Conservation (phyloP, 495 filamentous ascomycete species). For the Penicillium cataractarum region DNA sequence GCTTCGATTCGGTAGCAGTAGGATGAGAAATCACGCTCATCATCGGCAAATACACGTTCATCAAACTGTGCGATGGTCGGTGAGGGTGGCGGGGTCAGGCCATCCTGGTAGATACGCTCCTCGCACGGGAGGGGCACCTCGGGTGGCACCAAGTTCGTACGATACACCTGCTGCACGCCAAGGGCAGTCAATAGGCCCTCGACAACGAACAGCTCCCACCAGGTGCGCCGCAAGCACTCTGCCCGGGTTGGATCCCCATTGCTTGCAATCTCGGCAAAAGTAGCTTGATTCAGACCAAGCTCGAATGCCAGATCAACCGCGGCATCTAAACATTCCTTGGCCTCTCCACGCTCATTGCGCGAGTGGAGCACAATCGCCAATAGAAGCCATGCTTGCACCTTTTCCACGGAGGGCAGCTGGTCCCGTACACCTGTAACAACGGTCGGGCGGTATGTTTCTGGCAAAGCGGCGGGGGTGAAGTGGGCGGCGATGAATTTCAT, state of each 20-base stretch:
- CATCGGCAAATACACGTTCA: slow-evolving; percentile 48
- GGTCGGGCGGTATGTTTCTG: slow-evolving; percentile 44
- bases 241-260: slow-evolving; percentile 58
- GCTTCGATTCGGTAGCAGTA: slow-evolving; percentile 60
- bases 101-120: slow-evolving; percentile 52
- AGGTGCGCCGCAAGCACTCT: slow-evolving; percentile 82
- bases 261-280: slow-evolving; percentile 51
- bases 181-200: slow-evolving; percentile 62
- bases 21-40: slow-evolving; percentile 51
- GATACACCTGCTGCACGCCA: slow-evolving; percentile 40
- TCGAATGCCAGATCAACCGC: slow-evolving; percentile 74
- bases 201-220: slow-evolving; percentile 88
- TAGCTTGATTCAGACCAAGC: slow-evolving; percentile 69
- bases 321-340: slow-evolving; percentile 64
- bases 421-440: slow-evolving; percentile 40
- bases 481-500: slow-evolving; percentile 53
- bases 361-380: slow-evolving; percentile 79
- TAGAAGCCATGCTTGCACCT: slow-evolving; percentile 76
- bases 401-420: slow-evolving; percentile 41
- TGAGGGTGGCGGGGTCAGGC: slow-evolving; percentile 39
- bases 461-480: slow-evolving; percentile 45
- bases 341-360: slow-evolving; percentile 66
- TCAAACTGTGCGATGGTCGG: slow-evolving; percentile 50
- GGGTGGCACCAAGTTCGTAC: slow-evolving; percentile 38
- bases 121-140: slow-evolving; percentile 50